These are phyloP conservation scores for Exophiala alcalophila DNA, from an alignment of 2,329 filamentous ascomycete species.

Conservation along the genomic window DNA sequence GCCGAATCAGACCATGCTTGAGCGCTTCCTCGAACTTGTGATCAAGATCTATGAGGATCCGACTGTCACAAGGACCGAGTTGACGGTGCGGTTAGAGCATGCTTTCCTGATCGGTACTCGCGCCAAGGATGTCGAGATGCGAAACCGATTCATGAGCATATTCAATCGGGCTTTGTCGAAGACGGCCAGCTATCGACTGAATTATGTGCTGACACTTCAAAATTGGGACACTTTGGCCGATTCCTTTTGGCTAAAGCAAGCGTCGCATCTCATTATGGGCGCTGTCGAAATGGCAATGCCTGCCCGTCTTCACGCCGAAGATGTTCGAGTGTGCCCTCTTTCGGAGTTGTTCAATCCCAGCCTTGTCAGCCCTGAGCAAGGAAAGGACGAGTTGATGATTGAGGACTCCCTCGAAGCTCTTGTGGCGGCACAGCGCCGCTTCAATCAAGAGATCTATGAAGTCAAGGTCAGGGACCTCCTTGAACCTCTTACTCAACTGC, in stretches of 20 bases:
- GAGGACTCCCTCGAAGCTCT: slow-evolving; percentile 81
- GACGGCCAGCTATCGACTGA: slow-evolving; percentile 80
- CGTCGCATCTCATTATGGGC: slow-evolving; percentile 86
- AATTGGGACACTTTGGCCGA: slow-evolving; percentile 96
- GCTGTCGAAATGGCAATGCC: slow-evolving; percentile 81
- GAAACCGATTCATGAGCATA: slow-evolving; percentile 92
- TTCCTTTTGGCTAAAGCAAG: slow-evolving; percentile 95
- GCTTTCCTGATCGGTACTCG: slow-evolving; percentile 94
- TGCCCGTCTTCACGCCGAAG: slow-evolving; percentile 74
- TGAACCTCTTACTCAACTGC: slow-evolving; percentile 85
- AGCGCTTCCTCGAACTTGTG: slow-evolving; percentile 90
- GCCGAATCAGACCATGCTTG: slow-evolving; percentile 76
- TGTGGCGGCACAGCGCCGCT: slow-evolving; percentile 74
- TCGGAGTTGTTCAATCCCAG: slow-evolving; percentile 66
- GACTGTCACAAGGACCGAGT: slow-evolving; percentile 88
- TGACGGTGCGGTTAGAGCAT: slow-evolving; percentile 96
- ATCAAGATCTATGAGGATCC: slow-evolving; percentile 98
- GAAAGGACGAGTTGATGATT: slow-evolving; percentile 63
- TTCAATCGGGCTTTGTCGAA: slow-evolving; percentile 95
- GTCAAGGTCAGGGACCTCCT: slow-evolving; percentile 85
- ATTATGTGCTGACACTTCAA: slow-evolving; percentile 84
- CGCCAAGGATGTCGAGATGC: slow-evolving; percentile 92
- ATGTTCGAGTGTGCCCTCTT: slow-evolving; percentile 74
- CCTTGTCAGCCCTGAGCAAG: slow-evolving; percentile 65
- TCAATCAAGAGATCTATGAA: slow-evolving; percentile 77